Evolutionary conservation across 305 asterid species (phyloP).

Genomic region (Fraxinus angustifolia): DNA sequence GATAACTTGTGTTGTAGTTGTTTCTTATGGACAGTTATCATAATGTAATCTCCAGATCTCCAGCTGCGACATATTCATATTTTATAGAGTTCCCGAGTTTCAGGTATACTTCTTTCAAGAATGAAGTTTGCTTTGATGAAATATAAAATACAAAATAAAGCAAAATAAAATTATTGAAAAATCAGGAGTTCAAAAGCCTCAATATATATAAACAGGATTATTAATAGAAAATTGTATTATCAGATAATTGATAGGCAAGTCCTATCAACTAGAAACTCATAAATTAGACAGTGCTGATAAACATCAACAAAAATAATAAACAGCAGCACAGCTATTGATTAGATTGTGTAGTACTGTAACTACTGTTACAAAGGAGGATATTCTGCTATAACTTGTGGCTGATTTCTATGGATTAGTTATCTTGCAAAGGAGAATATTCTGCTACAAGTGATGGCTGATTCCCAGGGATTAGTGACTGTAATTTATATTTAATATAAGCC

Average conservation of each 20-base stretch:
- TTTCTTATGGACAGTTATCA: not conserved
- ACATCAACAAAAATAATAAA: slow-evolving; percentile 1
- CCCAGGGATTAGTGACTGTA: not conserved
- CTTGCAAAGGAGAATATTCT: not conserved
- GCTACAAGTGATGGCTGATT: not conserved
- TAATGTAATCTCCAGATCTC: not conserved
- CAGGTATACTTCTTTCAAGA: not conserved
- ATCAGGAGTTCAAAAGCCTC: not conserved
- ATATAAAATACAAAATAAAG: not conserved
- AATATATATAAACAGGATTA: not conserved
- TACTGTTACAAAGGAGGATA: not conserved
- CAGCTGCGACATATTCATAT: not conserved
- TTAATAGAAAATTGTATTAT: not conserved
- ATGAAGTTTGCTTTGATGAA: not conserved
- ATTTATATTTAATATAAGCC: not conserved
- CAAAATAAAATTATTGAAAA: not conserved
- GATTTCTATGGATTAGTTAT: not conserved
- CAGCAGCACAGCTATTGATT: not conserved
- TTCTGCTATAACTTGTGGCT: not conserved
- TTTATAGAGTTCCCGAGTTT: not conserved
- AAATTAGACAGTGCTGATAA: not conserved
- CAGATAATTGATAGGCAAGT: not conserved
- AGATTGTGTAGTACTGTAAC: slow-evolving; percentile 14
- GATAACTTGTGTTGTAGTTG: not conserved
- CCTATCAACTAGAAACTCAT: not conserved